These are phyloP conservation scores for Malus fusca DNA, from an alignment of 306 rosid genomes.

Conservation along the genomic window DNA sequence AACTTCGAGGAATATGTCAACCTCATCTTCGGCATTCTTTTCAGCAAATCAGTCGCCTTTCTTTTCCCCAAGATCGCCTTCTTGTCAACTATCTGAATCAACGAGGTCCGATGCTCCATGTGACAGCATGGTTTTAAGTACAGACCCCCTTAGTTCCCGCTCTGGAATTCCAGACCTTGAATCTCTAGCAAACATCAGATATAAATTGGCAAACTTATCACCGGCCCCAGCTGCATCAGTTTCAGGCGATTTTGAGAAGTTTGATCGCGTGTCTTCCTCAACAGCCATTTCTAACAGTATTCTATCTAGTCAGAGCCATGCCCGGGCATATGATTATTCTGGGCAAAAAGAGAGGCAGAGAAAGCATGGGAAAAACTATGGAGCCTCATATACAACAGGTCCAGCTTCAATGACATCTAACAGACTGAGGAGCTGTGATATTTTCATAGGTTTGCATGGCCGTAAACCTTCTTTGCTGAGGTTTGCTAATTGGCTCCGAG, in stretches of 20 bases:
- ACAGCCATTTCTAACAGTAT: conserved; percentile 53
- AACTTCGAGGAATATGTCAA: conserved; percentile 59
- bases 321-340: conserved; percentile 23
- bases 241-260: conserved; percentile 40
- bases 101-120: conserved; percentile 32
- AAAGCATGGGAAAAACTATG: conserved; percentile 32
- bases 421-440: conserved; percentile 64
- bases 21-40: conserved; percentile 71
- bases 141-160: conserved; percentile 43
- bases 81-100: conserved; percentile 47
- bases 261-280: conserved; percentile 48
- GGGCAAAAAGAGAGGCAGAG: conserved; percentile 37
- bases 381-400: conserved; percentile 30
- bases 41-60: conserved; percentile 88
- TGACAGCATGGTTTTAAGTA: conserved; percentile 38
- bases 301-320: conserved; percentile 38
- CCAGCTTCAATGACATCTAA: conserved; percentile 59
- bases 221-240: conserved; percentile 34
- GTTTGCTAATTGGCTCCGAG: conserved; percentile 72
- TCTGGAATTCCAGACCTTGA: conserved; percentile 44
- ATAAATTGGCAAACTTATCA: conserved; percentile 38
- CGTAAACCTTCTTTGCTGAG: conserved; percentile 51
- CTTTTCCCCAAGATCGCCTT: conserved; percentile 72
- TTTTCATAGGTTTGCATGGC: conserved; percentile 72
- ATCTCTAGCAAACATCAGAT: conserved; percentile 34